Base-by-base conservation (phyloP, 2,329 filamentous ascomycete species). In the Claviceps maximensis region DNA sequence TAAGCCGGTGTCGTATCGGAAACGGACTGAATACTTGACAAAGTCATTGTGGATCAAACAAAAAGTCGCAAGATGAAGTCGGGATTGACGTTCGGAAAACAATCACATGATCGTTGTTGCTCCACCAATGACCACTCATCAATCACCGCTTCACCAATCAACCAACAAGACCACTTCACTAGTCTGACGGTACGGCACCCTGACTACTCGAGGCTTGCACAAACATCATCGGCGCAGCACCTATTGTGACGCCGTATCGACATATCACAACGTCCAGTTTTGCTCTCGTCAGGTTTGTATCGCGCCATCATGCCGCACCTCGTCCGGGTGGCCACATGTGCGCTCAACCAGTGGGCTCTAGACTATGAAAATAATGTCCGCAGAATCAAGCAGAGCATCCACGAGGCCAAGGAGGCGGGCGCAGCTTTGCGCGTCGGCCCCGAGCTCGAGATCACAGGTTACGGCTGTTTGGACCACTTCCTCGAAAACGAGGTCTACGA, bases 321-420 rank as follows among this genome's bases (percentile, higher is more conserved):
- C 38, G 49, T 50, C 40, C 49, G 49, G 27, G 60, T 70, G 23
- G 68, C 68, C 17, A 67, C 68, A 2, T 70, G 67, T 56, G 62
- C 62, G 17, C 61, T 70, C 41, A 68, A 65, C 29, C 67, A 69
- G 25, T 69, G 66, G 65, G 66, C 76, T 12, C 31, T 54, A 45
- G 53, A 54, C 41, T 51, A 72, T 83, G 21, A 78, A 56, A 82
- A 82, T 40, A 87, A 87, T 61, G 66, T 73, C 2, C 72, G 75
- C 49, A 73, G 84, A 19, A 86, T 87, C 57, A 74, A 82, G 19
- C 72, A 84, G 63, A 81, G 77, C 53, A 82, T 86, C 58, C 71
- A 67, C 38, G 58, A 68, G 27, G 81, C 83, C 19, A 86, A 86
- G 65, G 70, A 69, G 47, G 71, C 72, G 3, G 79, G 80, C 27